Base-by-base conservation (phyloP, 2,329 filamentous ascomycete genomes). In the Ophiognomonia clavigignenti-juglandacearum region DNA sequence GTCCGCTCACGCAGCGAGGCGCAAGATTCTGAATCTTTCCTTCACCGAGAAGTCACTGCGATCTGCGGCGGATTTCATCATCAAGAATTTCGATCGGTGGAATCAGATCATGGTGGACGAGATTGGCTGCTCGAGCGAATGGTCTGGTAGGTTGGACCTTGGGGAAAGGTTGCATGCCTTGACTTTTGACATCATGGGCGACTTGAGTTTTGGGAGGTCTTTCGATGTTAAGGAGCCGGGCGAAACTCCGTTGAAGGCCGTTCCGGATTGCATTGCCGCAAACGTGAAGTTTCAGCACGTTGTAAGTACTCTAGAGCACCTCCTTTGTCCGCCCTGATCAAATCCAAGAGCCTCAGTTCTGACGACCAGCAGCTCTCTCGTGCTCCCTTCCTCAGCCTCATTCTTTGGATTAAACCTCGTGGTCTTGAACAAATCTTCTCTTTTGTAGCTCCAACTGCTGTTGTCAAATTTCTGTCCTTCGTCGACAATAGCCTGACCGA, bases 141-240 rank as follows among this genome's bases (percentile, higher is more conserved):
- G 57, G 56, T 53, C 53, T n/a, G 26, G 43, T 2, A 26, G 54
- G 6, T 23, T 44, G 27, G 27, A 24, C 29, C 24, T 45, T 26
- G 13, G 4, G 3, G 7, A 22, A 2, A 45, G 31, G 18, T 7
- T 45, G 7, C 27, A 45, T 10, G 20, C 27, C 1, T 31, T 45
- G 1, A 36, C 19, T 3, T 44, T 44, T 10, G 42, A 44, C 8
- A 44, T 44, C 8, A 44, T 44, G 24, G 34, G 54, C 6, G 54
- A 59, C 23, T 50, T 61, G 1, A 36, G 47, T 31, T 61, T 61
- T 39, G 57, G 57, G 2, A 48, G 38, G 19, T 59, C 56, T 1
- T 59, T 61, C 41, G 43, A 59, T 35, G 49, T 56, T 22, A 58
- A 60, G 32, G 56, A 60, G 32, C 57, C 58, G 3, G 39, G 26